These are phyloP conservation scores for Calonectria pseudoturangicola DNA, from an alignment of 2,329 filamentous ascomycete genomes.

Conservation along the genomic window DNA sequence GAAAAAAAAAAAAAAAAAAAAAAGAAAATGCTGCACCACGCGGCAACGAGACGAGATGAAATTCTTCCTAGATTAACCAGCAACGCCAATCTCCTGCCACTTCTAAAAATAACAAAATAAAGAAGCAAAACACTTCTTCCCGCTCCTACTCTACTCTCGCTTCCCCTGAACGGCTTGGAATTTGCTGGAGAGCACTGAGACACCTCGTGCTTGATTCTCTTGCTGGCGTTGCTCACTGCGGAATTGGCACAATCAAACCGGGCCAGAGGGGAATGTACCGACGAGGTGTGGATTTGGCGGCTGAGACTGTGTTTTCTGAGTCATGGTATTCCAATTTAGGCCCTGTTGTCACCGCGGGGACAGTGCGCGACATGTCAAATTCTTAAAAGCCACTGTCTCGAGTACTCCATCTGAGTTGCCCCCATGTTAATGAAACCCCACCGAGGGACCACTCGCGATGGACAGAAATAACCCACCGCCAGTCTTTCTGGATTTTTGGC, in stretches of 20 bases:
- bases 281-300: constrained; percentile 35
- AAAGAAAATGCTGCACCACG: not conserved
- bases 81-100: constrained; percentile 4
- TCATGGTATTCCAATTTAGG: constrained; percentile 29
- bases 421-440: constrained; percentile 37
- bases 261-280: constrained; percentile 33
- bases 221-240: constrained; percentile 41
- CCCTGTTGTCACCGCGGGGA: not conserved
- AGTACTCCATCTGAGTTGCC: constrained; percentile 21
- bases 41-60: constrained; percentile 12
- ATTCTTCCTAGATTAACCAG: not conserved
- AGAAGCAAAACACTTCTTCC: not conserved
- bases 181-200: constrained; percentile 38
- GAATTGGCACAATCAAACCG: constrained; percentile 45
- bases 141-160: constrained; percentile 12
- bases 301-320: constrained; percentile 50
- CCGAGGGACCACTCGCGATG: constrained; percentile 25
- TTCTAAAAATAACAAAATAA: not conserved
- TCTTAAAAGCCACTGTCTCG: not conserved
- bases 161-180: constrained; percentile 47
- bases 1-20: not conserved
- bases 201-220: constrained; percentile 40
- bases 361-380: constrained; percentile 15
- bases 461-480: constrained; percentile 40
- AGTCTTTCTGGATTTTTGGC: constrained; percentile 8